A percentile compares a stretch with the other conserved stretches of the same genome.
Evolutionary conservation across 495 filamentous ascomycete genomes (phyloP).

Genomic region (Penicillium steckii): DNA sequence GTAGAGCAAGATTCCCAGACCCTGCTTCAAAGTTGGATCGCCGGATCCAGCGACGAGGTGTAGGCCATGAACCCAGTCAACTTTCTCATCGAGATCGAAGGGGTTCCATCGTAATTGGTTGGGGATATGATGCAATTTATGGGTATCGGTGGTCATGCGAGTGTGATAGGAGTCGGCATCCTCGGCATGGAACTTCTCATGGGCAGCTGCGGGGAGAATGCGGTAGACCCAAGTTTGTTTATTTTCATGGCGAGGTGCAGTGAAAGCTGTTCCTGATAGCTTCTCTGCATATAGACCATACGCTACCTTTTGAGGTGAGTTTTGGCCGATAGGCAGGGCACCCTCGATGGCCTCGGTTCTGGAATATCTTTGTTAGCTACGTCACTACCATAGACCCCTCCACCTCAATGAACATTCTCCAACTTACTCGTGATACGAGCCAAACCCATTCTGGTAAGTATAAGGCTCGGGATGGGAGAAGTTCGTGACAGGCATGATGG

Average conservation of each 20-base stretch:
- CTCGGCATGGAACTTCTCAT: conserved; percentile 66
- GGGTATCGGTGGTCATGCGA: conserved; percentile 44
- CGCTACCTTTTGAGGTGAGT: conserved; percentile 85
- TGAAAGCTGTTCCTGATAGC: conserved; percentile 92
- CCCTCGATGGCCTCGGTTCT: conserved; percentile 55
- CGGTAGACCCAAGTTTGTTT: conserved; percentile 94
- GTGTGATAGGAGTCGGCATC: conserved; percentile 56
- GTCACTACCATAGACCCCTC: not conserved
- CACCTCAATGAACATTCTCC: not conserved
- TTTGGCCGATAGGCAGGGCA: conserved; percentile 65
- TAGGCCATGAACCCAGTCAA: conserved; percentile 79
- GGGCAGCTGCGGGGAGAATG: conserved; percentile 79
- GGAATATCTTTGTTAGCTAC: not conserved
- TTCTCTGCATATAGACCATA: conserved; percentile 90
- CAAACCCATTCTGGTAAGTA: conserved; percentile 57
- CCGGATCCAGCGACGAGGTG: conserved; percentile 79
- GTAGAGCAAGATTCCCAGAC: conserved; percentile 79
- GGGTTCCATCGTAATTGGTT: conserved; percentile 93
- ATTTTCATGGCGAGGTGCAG: conserved; percentile 84
- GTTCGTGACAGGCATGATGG: conserved; percentile 54
- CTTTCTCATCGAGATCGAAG: conserved; percentile 70
- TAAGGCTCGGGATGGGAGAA: conserved; percentile 57
- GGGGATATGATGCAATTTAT: conserved; percentile 64
- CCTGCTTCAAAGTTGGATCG: conserved; percentile 76
- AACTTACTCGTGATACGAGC: conserved; percentile 58